Base-by-base conservation (phyloP, 1,139 yeast genomes). In the Suhomyces wounanorum region DNA sequence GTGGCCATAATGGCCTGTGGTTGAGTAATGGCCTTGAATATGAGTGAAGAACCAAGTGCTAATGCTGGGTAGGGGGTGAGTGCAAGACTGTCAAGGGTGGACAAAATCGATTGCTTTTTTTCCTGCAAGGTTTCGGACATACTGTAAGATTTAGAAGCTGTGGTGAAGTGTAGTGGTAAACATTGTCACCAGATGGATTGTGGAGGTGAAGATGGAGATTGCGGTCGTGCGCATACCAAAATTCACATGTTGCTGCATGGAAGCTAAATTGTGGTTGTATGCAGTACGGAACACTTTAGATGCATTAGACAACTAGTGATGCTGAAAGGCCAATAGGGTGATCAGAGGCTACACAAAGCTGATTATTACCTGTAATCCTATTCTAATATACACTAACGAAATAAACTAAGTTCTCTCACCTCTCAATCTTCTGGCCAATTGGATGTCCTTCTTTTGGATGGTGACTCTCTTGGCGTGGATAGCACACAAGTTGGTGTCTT, bases 401-500 rank as follows among this genome's bases (percentile, higher is more conserved):
- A 26, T 47, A 47, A 47, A 47, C 46, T 81, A 85, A 65, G 89
- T 81, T 84, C 94, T 85, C 81, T 87, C 97, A 76, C 97, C 98
- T 83, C 98, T 91, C 75, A 92, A 87, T 87, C 98, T 92, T 84
- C 97, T 91, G 64, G 98, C 98, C 74, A 92, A 87, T 79, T 90
- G 96, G 75, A 92, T 90, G 77, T 92, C 97, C 85, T 92, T 92
- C 95, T 92, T 94, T 83, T 92, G 97, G 78, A 92, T 92, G 63
- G 98, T 92, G 70, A 92, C 97, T 84, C 98, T 59, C 92, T 92
- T 92, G 72, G 97, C 98, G 83, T 92, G 98, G 69, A 94, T 90
- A 67, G 98, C 97, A 81, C 97, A 94, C 82, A 92, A 85, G 86
- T 92, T 92, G 67, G 97, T 92, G 82, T 91, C 98, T 83, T 92